Conservation (phyloP, 768 basidiomycete genomes). For the Boletellus ananiceps region DNA sequence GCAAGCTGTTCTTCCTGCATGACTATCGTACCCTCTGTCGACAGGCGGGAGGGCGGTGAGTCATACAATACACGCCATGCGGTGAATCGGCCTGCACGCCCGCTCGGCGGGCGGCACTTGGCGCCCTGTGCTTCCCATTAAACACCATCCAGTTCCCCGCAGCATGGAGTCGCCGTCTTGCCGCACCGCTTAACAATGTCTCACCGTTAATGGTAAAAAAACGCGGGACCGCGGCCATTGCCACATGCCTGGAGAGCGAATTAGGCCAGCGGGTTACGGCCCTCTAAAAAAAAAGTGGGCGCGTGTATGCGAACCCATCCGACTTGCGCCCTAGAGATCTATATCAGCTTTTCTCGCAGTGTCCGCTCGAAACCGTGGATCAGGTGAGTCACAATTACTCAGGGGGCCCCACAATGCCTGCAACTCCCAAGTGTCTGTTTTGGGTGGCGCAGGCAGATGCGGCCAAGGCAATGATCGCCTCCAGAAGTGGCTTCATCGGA, state of each 20-base stretch:
- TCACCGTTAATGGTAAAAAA: conserved; percentile 50
- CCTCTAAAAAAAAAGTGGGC: not conserved
- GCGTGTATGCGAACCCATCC: not conserved
- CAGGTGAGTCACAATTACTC: conserved; percentile 39
- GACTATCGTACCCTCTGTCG: conserved; percentile 40
- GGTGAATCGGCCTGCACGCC: not conserved
- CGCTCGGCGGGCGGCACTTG: conserved; percentile 5
- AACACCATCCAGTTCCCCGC: conserved; percentile 72
- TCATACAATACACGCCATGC: conserved; percentile 3
- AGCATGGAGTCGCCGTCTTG: conserved; percentile 40
- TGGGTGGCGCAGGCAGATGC: conserved; percentile 45
- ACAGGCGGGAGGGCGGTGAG: conserved; percentile 31
- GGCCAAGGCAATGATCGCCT: conserved; percentile 29
- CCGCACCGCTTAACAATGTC: conserved; percentile 48
- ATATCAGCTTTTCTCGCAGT: conserved; percentile 50
- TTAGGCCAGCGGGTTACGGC: not conserved
- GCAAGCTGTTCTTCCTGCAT: conserved; percentile 38
- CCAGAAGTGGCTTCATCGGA: conserved; percentile 56
- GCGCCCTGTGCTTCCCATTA: conserved; percentile 53
- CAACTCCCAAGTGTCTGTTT: conserved; percentile 36
- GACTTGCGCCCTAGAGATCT: conserved; percentile 47
- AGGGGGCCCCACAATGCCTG: conserved; percentile 39
- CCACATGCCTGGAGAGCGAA: conserved; percentile 30
- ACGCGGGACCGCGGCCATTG: conserved; percentile 41
- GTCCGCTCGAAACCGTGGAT: conserved; percentile 40